Percentiles rank a stretch among this genome's conserved stretches.
phyloP scores from a whole-genome alignment of 1,284 basidiomycete species.

The Pholiota adiposa region DNA sequence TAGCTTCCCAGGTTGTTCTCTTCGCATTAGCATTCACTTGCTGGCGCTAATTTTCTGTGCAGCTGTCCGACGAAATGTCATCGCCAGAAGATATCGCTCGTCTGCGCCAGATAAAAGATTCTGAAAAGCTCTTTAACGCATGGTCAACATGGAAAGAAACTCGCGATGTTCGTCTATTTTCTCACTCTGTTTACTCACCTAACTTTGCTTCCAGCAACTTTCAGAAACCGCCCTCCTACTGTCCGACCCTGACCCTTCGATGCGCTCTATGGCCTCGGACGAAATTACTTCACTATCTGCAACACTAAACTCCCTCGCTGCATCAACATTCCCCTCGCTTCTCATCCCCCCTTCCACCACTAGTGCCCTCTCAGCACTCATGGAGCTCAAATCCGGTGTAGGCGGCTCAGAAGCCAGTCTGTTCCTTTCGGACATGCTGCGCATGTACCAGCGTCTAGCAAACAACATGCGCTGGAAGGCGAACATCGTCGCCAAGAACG shows the following conservation, averaged over 20 bases:
- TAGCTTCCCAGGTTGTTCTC: constrained; percentile 37
- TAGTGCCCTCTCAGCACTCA: constrained; percentile 70
- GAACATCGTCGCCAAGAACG: constrained; percentile 56
- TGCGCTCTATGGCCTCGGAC: constrained; percentile 77
- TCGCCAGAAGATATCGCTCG: constrained; percentile 33
- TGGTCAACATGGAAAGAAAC: constrained; percentile 32
- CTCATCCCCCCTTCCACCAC: constrained; percentile 77
- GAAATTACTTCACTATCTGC: constrained; percentile 64
- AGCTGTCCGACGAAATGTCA: constrained; percentile 40
- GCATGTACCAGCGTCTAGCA: constrained; percentile 85
- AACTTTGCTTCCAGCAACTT: constrained; percentile 52
- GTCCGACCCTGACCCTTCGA: constrained; percentile 75
- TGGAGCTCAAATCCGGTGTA: constrained; percentile 93
- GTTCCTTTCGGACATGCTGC: constrained; percentile 79
- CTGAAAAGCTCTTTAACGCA: constrained; percentile 34
- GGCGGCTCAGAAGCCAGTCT: constrained; percentile 90
- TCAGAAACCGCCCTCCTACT: constrained; percentile 67
- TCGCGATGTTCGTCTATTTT: constrained; percentile 32
- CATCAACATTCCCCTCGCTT: constrained; percentile 65
- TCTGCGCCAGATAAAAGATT: constrained; percentile 39
- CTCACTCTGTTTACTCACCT: neutral
- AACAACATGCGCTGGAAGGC: constrained; percentile 55
- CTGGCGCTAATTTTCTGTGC: neutral
- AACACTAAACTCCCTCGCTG: constrained; percentile 52
- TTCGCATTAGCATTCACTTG: neutral